Conservation (phyloP, 805 yeast genomes). For the Metschnikowia shivogae region DNA sequence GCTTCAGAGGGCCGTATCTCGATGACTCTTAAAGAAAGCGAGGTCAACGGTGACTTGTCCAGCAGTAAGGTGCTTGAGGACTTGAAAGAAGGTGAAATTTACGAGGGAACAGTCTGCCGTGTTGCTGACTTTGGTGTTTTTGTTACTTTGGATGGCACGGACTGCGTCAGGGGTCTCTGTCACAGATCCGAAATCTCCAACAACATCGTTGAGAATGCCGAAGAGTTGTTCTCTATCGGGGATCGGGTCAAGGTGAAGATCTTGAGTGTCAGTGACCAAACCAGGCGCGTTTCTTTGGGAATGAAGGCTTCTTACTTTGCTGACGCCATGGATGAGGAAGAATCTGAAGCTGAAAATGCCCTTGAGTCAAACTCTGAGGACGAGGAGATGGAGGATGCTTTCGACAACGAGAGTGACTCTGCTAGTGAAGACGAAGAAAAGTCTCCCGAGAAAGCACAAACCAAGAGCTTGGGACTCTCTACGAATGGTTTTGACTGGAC, state of each 20-base stretch:
- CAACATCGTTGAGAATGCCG: conserved; percentile 52
- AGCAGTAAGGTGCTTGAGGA: conserved; percentile 61
- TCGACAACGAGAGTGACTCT: conserved; percentile 24
- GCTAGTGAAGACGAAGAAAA: conserved; percentile 25
- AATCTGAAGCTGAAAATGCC: conserved; percentile 14
- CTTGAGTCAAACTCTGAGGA: conserved; percentile 14
- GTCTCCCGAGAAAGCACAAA: conserved; percentile 15
- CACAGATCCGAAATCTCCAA: conserved; percentile 84
- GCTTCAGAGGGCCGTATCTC: conserved; percentile 61
- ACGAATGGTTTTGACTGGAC: conserved; percentile 96
- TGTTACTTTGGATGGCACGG: conserved; percentile 71
- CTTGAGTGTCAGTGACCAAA: conserved; percentile 54
- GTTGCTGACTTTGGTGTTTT: conserved; percentile 91
- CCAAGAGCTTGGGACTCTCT: conserved; percentile 52
- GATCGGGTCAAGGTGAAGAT: conserved; percentile 87
- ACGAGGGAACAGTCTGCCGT: conserved; percentile 72
- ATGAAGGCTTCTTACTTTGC: conserved; percentile 90
- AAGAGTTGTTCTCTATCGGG: conserved; percentile 75
- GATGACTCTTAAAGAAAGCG: conserved; percentile 77
- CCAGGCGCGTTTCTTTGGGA: conserved; percentile 79
- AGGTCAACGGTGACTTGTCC: conserved; percentile 65
- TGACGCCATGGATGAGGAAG: conserved; percentile 29
- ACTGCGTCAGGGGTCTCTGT: conserved; percentile 78
- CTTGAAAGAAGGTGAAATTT: conserved; percentile 62
- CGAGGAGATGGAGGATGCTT: conserved; percentile 36